A percentile compares a stretch with the other conserved stretches of the same genome.
Evolutionary conservation across 306 rosid genomes (phyloP).

Genomic region (Acacia acuminata): DNA sequence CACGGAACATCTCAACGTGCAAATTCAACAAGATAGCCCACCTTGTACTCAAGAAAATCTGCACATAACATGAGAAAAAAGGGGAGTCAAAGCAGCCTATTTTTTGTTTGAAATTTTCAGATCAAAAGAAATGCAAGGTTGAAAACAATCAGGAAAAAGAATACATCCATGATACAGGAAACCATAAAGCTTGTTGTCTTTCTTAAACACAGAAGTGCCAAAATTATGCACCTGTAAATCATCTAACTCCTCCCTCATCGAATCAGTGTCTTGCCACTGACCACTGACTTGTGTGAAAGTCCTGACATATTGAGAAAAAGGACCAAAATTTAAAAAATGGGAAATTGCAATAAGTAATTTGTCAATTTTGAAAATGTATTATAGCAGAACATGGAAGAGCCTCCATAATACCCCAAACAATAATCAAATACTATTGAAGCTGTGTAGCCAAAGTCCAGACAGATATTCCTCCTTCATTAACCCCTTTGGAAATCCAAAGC

Average conservation of each 20-base stretch:
- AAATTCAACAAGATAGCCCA: constrained; percentile 97
- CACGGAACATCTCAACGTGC: constrained; percentile 99
- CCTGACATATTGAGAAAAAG: constrained; percentile 47
- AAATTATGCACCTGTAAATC: constrained; percentile 75
- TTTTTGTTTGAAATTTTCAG: constrained; percentile 15
- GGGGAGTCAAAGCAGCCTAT: constrained; percentile 7
- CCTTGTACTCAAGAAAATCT: constrained; percentile 97
- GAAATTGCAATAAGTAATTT: constrained; percentile 27
- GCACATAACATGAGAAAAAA: constrained; percentile 32
- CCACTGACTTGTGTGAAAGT: constrained; percentile 98
- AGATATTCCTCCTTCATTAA: neutral
- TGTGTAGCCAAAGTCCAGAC: neutral
- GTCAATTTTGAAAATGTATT: constrained; percentile 12
- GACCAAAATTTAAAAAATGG: constrained; percentile 7
- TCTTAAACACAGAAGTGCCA: constrained; percentile 22
- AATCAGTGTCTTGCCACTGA: constrained; percentile 98
- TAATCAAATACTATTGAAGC: neutral
- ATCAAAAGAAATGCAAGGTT: neutral
- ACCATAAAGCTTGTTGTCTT: constrained; percentile 21
- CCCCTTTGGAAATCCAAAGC: neutral
- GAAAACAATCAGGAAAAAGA: neutral
- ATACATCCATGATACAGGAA: constrained; percentile 19
- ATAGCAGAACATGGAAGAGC: constrained; percentile 2
- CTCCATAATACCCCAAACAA: constrained; percentile 14
- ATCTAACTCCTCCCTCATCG: constrained; percentile 98